phyloP scores from a whole-genome alignment of 306 rosid species.

The Astragalus glycyphyllos region DNA sequence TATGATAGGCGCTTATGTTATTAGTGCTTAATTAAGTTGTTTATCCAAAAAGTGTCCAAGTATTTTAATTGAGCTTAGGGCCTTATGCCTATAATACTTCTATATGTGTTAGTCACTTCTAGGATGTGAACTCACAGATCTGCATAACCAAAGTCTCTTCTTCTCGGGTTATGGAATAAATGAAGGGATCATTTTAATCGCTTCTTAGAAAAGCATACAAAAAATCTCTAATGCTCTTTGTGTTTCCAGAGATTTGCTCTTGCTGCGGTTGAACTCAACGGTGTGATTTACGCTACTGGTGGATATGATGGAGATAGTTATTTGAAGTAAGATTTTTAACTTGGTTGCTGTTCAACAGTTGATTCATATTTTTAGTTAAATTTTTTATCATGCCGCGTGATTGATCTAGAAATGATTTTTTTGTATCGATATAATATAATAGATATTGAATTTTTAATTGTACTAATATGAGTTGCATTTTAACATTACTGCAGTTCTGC shows the following conservation, averaged over 20 bases:
- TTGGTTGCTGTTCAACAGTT: slow-evolving; percentile 19
- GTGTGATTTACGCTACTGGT: slow-evolving; percentile 79
- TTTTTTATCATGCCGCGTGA: not conserved
- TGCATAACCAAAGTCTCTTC: too few relatives aligned
- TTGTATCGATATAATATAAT: not conserved
- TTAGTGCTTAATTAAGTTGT: too few relatives aligned
- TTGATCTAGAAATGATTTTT: slow-evolving; percentile 5
- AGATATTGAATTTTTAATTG: slow-evolving; percentile 1
- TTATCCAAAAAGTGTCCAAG: too few relatives aligned
- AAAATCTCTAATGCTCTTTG: slow-evolving; percentile 29
- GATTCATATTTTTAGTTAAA: slow-evolving; percentile 11
- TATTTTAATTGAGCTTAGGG: too few relatives aligned
- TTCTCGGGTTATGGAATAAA: too few relatives aligned
- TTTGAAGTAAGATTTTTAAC: slow-evolving; percentile 62
- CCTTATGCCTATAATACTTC: too few relatives aligned
- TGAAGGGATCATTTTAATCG: too few relatives aligned
- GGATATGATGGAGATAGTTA: slow-evolving; percentile 80
- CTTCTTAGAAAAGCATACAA: slow-evolving; percentile 7
- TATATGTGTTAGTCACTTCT: too few relatives aligned
- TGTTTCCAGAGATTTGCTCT: slow-evolving; percentile 79
- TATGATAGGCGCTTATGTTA: too few relatives aligned
- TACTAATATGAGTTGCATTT: slow-evolving; percentile 34
- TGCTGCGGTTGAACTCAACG: slow-evolving; percentile 77
- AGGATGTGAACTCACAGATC: too few relatives aligned
- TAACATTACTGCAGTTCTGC: slow-evolving; percentile 59